These are phyloP conservation scores for Lasiodiplodia gonubiensis DNA, from an alignment of 2,329 filamentous ascomycete genomes.

Conservation along the genomic window DNA sequence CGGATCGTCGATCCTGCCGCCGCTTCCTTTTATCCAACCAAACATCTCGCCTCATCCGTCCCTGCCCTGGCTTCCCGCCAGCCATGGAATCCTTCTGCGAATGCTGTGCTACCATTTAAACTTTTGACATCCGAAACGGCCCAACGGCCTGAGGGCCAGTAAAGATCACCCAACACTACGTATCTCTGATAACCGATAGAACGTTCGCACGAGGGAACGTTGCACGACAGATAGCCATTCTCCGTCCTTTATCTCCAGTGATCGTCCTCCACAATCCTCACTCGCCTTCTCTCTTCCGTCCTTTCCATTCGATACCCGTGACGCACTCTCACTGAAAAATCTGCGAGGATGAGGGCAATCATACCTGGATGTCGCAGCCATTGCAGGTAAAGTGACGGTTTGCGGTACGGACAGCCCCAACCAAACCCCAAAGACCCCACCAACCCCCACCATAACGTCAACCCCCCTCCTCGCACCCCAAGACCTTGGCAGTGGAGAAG, in stretches of 20 bases:
- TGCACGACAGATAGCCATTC: not conserved
- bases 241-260: not conserved
- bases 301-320: not conserved
- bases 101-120: constrained; percentile 16
- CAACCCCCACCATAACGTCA: not conserved
- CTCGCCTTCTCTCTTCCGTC: not conserved
- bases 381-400: not conserved
- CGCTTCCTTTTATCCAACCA: not conserved
- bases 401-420: not conserved
- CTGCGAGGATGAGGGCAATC: not conserved
- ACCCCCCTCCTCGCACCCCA: not conserved
- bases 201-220: not conserved
- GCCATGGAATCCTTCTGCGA: not conserved
- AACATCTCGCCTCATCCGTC: not conserved
- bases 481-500: not conserved
- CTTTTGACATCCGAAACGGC: not conserved
- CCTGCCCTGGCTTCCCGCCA: constrained; percentile 9
- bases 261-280: not conserved
- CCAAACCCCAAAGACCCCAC: not conserved
- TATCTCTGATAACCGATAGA: no score
- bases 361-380: not conserved
- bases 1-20: constrained; percentile 10
- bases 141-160: not conserved
- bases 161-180: not conserved
- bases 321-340: not conserved